Conservation (phyloP, 2,329 filamentous ascomycete genomes). For the Pyricularia pennisetigena region DNA sequence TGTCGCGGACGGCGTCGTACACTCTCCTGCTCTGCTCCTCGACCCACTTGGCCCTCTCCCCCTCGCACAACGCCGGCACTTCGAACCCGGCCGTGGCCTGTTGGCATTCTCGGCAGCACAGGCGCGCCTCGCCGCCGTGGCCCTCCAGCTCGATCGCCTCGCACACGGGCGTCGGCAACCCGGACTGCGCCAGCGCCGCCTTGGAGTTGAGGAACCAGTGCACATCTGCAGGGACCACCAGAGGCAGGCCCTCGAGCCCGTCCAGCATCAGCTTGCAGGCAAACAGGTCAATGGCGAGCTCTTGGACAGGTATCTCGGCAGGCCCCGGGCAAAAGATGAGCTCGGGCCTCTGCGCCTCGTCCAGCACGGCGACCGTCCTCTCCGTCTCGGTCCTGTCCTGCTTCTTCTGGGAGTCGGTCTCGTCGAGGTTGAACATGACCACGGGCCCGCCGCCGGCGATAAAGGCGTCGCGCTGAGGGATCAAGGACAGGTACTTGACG, state of each 20-base stretch:
- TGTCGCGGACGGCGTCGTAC: conserved; percentile 13
- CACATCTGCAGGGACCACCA: conserved; percentile 18
- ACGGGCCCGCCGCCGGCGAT: conserved; percentile 15
- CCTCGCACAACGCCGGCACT: conserved; percentile 15
- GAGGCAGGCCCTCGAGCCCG: conserved; percentile 17
- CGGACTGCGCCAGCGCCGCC: conserved; percentile 21
- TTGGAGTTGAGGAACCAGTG: conserved; percentile 27
- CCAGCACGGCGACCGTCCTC: conserved; percentile 19
- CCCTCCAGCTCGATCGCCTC: conserved; percentile 17
- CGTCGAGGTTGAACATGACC: conserved; percentile 20
- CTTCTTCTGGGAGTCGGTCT: conserved; percentile 11
- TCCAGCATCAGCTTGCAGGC: conserved; percentile 20
- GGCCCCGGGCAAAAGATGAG: conserved; percentile 23
- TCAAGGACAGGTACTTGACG: conserved; percentile 23
- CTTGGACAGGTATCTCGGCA: conserved; percentile 14
- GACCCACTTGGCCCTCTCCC: conserved; percentile 19
- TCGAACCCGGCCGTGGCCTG: conserved; percentile 1
- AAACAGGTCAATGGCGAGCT: conserved; percentile 18
- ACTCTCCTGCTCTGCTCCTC: conserved; percentile 15
- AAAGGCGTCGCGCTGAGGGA: conserved; percentile 26
- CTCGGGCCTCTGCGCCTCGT: conserved; percentile 17
- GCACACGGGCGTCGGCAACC: conserved; percentile 20
- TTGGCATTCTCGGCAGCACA: conserved; percentile 5
- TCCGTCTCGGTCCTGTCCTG: conserved; percentile 20
- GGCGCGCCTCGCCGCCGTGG: conserved; percentile 1